A percentile compares a stretch with the other conserved stretches of the same genome.
Conservation (phyloP, 495 filamentous ascomycete genomes). For the Penicillium cataractarum region DNA sequence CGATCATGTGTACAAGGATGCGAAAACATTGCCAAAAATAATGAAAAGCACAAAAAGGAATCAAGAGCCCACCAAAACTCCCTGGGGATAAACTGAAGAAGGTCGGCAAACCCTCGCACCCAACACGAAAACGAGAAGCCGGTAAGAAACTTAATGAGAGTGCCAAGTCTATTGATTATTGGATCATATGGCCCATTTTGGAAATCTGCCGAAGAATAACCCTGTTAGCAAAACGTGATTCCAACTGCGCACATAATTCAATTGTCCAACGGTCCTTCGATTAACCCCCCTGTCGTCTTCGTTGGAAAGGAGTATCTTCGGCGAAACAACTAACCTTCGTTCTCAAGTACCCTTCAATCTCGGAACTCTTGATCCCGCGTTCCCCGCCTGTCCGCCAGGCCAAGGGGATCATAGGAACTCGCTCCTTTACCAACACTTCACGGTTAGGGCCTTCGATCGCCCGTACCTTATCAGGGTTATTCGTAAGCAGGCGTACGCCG, state of each 20-base stretch:
- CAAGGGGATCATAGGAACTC: constrained; percentile 94
- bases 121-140: constrained; percentile 10
- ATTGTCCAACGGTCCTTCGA: background rate
- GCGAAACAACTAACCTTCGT: constrained; percentile 70
- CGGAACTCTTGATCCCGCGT: constrained; percentile 79
- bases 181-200: constrained; percentile 73
- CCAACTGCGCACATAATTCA: background rate
- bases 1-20: constrained; percentile 29
- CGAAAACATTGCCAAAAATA: constrained; percentile 14
- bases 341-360: constrained; percentile 89
- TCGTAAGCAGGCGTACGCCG: constrained; percentile 87
- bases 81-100: background rate
- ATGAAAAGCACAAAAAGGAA: constrained; percentile 1
- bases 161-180: constrained; percentile 30
- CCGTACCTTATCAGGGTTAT: constrained; percentile 95
- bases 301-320: constrained; percentile 5
- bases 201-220: constrained; percentile 51
- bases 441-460: constrained; percentile 90
- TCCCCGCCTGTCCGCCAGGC: constrained; percentile 84
- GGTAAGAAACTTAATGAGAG: background rate
- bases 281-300: background rate
- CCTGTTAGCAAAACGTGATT: background rate
- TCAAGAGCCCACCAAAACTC: constrained; percentile 12
- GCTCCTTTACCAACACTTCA: constrained; percentile 84
- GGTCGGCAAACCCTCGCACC: constrained; percentile 5